phyloP scores from a whole-genome alignment of 441 rosid genomes.

The Pelargonium hybrid region DNA sequence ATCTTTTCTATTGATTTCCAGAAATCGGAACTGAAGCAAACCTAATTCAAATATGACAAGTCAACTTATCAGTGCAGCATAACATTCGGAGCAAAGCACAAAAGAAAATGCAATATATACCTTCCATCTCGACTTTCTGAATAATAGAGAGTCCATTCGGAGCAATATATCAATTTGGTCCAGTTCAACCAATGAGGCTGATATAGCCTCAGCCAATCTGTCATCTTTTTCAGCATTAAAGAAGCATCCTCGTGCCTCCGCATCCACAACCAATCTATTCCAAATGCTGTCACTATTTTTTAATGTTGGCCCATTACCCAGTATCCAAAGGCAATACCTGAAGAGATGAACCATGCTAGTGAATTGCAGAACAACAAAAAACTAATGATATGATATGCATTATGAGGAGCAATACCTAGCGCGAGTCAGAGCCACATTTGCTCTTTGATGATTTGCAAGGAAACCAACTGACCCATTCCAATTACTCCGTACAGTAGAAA shows the following conservation, averaged over 20 bases:
- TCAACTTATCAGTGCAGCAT: too few species aligned
- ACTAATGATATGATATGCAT: not conserved
- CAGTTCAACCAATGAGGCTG: constrained; percentile 28
- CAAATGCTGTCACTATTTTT: constrained; percentile 23
- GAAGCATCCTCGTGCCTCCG: constrained; percentile 33
- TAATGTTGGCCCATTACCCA: constrained; percentile 25
- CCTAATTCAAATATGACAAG: not conserved
- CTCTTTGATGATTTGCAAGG: constrained; percentile 17
- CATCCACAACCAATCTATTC: constrained; percentile 22
- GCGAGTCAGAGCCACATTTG: constrained; percentile 31
- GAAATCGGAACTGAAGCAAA: not conserved
- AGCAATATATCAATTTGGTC: constrained; percentile 24
- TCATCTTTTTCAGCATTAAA: constrained; percentile 31
- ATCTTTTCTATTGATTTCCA: not conserved
- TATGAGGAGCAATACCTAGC: constrained; percentile 24
- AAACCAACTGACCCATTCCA: constrained; percentile 15
- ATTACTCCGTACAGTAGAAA: constrained; percentile 30
- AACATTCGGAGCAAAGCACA: too few species aligned
- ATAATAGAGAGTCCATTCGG: constrained; percentile 9
- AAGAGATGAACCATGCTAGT: not conserved
- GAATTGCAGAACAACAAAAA: not conserved
- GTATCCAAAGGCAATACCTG: constrained; percentile 36
- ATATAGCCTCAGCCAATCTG: constrained; percentile 26
- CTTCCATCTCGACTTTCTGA: constrained; percentile 32
- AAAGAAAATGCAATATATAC: not conserved